phyloP scores from a whole-genome alignment of 495 filamentous ascomycete genomes.

The Parathielavia appendiculata region DNA sequence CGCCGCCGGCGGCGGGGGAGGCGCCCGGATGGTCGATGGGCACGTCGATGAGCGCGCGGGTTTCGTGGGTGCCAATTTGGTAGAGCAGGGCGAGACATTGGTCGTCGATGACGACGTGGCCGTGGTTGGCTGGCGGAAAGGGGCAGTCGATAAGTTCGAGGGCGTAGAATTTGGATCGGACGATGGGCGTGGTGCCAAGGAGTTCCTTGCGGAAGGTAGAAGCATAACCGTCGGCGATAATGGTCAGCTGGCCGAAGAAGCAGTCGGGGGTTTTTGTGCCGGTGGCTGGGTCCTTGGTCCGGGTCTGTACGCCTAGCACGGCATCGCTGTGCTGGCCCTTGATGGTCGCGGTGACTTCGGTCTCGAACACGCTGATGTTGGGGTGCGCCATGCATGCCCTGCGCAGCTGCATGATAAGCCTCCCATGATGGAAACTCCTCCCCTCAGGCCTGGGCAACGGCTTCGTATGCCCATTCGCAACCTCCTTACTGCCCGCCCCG shows the following conservation, averaged over 20 bases:
- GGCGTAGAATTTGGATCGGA: constrained; percentile 80
- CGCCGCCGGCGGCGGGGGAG: constrained; percentile 63
- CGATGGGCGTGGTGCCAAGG: constrained; percentile 61
- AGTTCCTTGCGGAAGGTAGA: constrained; percentile 86
- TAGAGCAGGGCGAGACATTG: constrained; percentile 83
- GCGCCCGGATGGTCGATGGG: constrained; percentile 74
- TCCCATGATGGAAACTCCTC: constrained; percentile 74
- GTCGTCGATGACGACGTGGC: constrained; percentile 82
- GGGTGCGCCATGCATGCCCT: constrained; percentile 58
- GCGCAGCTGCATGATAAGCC: constrained; percentile 72
- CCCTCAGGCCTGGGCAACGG: constrained; percentile 51
- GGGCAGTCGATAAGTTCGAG: constrained; percentile 84
- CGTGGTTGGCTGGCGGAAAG: constrained; percentile 66
- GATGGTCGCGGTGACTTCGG: constrained; percentile 59
- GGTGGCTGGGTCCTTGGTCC: constrained; percentile 49
- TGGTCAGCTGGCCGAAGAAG: constrained; percentile 82
- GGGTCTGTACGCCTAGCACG: constrained; percentile 70
- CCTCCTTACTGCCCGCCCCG: not conserved
- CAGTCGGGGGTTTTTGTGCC: constrained; percentile 56
- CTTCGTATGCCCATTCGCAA: constrained; percentile 17
- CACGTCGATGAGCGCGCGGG: constrained; percentile 85
- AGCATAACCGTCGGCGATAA: constrained; percentile 88
- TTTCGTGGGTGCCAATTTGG: constrained; percentile 95
- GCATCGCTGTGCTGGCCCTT: constrained; percentile 53
- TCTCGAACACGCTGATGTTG: constrained; percentile 71